These are phyloP conservation scores for Podospora sp. DNA, from an alignment of 495 filamentous ascomycete genomes.

Conservation along the genomic window DNA sequence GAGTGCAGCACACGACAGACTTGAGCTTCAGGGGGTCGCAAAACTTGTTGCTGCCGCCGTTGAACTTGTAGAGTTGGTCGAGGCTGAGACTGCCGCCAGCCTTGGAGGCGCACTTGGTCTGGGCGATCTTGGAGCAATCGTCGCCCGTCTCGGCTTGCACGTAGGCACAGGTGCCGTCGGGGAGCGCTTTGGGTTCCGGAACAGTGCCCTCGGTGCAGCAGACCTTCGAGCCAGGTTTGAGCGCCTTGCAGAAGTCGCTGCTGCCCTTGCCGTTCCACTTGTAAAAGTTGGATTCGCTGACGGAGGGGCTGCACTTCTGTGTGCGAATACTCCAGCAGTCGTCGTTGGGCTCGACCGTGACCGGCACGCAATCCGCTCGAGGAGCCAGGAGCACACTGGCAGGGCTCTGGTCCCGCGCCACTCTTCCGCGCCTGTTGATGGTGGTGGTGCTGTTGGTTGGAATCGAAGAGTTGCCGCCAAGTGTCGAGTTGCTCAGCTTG, in stretches of 20 bases:
- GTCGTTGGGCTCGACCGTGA: neutral
- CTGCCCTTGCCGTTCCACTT: neutral
- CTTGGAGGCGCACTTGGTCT: neutral
- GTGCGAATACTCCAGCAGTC: neutral
- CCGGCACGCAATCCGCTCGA: neutral
- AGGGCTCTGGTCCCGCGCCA: no score
- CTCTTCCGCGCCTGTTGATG: no score
- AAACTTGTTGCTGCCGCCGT: neutral
- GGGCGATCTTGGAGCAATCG: neutral
- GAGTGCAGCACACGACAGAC: conserved; percentile 41
- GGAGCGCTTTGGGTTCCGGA: neutral
- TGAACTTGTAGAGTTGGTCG: neutral
- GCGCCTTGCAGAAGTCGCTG: neutral
- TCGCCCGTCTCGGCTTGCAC: neutral
- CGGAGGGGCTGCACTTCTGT: neutral
- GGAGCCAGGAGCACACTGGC: neutral
- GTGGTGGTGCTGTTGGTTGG: no score
- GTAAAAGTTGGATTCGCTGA: neutral
- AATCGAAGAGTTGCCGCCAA: neutral
- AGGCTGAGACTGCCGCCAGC: neutral
- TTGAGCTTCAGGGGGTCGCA: neutral
- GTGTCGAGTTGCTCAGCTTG: neutral
- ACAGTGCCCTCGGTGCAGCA: neutral
- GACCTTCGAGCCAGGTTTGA: neutral
- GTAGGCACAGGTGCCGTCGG: neutral